Base-by-base conservation (phyloP, 768 basidiomycete genomes). In the Boletus barrowsii region DNA sequence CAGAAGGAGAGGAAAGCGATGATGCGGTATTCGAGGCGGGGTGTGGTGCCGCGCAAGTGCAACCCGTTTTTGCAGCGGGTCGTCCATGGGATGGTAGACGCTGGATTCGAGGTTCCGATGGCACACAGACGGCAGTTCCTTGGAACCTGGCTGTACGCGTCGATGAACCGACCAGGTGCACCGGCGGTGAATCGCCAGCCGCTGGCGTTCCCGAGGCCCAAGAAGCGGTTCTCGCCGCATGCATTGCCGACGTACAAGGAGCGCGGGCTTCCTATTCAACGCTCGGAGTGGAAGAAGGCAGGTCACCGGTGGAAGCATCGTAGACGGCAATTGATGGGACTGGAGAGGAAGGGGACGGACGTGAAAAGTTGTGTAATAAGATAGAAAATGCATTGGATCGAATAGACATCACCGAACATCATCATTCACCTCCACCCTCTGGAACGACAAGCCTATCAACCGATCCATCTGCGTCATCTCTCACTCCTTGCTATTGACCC, bases 111-210 rank as follows among this genome's bases (percentile, higher is more conserved):
- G 13, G 44, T 82, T 4, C 81, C 80, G 10, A 48, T 62, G 14
- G 76, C 71, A 3, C 71, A 76, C 58, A 69, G 66, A 22, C 65
- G 72, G 50, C 41, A 79, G 49, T 74, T 80, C 53, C 63, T 75
- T 26, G 76, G 76, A 18, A 69, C 66, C 18, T 60, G 68, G 68
- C 15, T 63, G 42, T 56, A 64, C 35, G 49, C 55, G 37, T 62
- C 62, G 11, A 54, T 62, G 58, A 54, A 56, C 43, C 58, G 49
- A 29, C 51, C 47, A 11, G 44, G 65, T 3, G 45, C 43, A 1
- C 35, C 54, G 4, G 10, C 26, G 10, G 48, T 47, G 46, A 65
- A 73, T 35, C 49, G 54, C 22, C 67, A 72, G 20, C 70, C 70
- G 4, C 46, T 62, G n/a, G 63, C 46, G 4, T 73, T 69, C 45